Conservation (phyloP, 768 basidiomycete genomes). For the Amanita thiersii region DNA sequence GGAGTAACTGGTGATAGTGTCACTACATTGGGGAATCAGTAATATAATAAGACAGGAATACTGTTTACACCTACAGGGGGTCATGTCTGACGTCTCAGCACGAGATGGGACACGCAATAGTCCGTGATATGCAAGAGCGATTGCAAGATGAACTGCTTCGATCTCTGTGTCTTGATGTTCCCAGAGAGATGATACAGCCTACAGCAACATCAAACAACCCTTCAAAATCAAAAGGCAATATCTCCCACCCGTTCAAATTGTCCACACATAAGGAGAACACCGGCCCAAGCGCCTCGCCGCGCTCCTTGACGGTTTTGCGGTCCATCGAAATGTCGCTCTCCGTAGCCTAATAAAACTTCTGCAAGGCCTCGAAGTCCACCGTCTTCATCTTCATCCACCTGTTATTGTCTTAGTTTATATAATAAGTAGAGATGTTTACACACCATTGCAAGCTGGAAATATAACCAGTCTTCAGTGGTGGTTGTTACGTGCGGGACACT, state of each 20-base stretch:
- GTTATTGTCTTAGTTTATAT: background rate
- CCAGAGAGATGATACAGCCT: constrained; percentile 91
- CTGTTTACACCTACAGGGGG: constrained; percentile 49
- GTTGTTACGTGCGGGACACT: constrained; percentile 78
- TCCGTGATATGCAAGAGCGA: constrained; percentile 90
- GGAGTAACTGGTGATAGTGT: constrained; percentile 59
- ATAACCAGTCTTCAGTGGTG: constrained; percentile 97
- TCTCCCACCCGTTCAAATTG: constrained; percentile 81
- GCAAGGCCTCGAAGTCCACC: constrained; percentile 66
- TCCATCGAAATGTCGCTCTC: constrained; percentile 77
- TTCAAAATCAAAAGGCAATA: constrained; percentile 15
- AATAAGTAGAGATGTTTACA: constrained; percentile 9
- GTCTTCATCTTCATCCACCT: constrained; percentile 80
- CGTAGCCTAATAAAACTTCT: constrained; percentile 71
- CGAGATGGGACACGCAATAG: constrained; percentile 76
- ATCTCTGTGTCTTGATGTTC: constrained; percentile 81
- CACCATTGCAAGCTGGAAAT: constrained; percentile 91
- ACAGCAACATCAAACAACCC: background rate
- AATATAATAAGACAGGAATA: background rate
- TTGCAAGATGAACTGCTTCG: constrained; percentile 91
- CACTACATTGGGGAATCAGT: constrained; percentile 31
- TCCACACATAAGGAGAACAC: constrained; percentile 82
- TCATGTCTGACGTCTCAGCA: constrained; percentile 79
- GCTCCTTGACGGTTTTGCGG: constrained; percentile 48
- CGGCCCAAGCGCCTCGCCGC: constrained; percentile 68